Percentiles rank a stretch among this genome's conserved stretches.
phyloP scores from a whole-genome alignment of 2,329 filamentous ascomycete species.

The Fusarium sp. region DNA sequence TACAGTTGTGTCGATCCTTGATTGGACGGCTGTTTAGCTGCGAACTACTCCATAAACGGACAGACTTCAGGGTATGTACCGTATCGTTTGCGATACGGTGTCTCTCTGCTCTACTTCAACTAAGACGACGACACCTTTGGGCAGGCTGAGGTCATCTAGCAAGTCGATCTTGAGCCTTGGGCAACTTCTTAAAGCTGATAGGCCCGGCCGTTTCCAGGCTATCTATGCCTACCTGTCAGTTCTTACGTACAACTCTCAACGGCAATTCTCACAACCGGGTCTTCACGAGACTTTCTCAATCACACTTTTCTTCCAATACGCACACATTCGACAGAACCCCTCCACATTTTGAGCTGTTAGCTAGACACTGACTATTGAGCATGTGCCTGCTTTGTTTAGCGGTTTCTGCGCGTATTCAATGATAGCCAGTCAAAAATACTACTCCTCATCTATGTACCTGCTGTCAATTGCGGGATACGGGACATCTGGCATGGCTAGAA shows the following conservation, averaged over 20 bases:
- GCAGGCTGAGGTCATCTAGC: conserved; percentile 30
- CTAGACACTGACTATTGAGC: background rate
- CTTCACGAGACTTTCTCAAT: conserved; percentile 35
- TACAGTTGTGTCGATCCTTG: conserved; percentile 25
- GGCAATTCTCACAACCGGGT: conserved; percentile 12
- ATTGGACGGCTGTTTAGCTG: conserved; percentile 19
- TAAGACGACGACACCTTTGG: conserved; percentile 1
- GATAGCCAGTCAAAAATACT: conserved; percentile 7
- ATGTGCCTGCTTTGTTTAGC: conserved; percentile 25
- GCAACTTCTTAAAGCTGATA: conserved; percentile 33
- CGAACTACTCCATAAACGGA: background rate
- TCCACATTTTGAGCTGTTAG: conserved; percentile 13
- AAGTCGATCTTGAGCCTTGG: conserved; percentile 30
- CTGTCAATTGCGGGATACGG: conserved; percentile 8
- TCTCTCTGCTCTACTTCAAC: conserved; percentile 4
- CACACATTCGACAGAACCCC: conserved; percentile 31
- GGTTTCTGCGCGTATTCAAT: conserved; percentile 18
- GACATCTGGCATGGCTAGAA: conserved; percentile 5
- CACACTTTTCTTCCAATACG: conserved; percentile 11
- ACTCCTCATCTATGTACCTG: background rate
- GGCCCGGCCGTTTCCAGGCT: conserved; percentile 30
- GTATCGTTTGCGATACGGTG: background rate
- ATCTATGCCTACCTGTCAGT: conserved; percentile 26
- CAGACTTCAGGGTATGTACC: background rate
- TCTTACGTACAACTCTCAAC: conserved; percentile 27